Evolutionary conservation across 345 rosid species (phyloP), one percentile per base, ranked within the genome.

Genomic region (Mallotus nudiflorus): DNA sequence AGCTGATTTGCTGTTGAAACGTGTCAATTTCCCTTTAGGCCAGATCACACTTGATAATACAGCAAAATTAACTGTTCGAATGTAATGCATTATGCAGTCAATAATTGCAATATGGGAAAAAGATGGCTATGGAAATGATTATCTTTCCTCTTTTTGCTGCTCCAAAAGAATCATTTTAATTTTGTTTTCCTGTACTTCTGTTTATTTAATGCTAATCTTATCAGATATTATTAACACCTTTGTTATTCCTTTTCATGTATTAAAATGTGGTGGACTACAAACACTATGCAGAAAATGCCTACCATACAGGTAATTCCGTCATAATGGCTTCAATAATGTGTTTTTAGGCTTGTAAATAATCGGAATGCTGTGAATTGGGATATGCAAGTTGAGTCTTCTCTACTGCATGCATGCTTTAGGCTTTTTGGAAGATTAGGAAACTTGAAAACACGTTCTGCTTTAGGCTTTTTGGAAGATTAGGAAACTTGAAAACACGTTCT

Each of bases 211-310:
- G n/a, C 13, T 18, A 1, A 51, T 35, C 11, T 31, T 9, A 9
- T 13, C 15, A 27, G 52, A 71, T 37, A 63, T 75, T 57, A 66
- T 67, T 68, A 68, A 70, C 37, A 3, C 33, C 33, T 69, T 42
- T 58, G 51, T 70, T 68, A 0, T 70, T 62, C 56, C 35, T 79
- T 82, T 73, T 69, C 71, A 68, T 82, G 75, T 75, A 68, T 67
- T 64, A 67, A 71, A 1, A 35, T 56, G 75, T 25, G 28, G 20
- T 65, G 64, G 40, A 56, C 59, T 6, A 2, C 31, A 51, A 64
- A 73, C 73, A 61, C n/a, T 64, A 31, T 28, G 52, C 91, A 95
- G 97, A 95, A 90, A 82, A 95, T 95, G 97, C 97, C 99, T 31
- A 86, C 96, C 3, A 85, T 92, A 65, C 99, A 94, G 96, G 98